Evolutionary conservation across 345 rosid species (phyloP), one percentile per base, ranked within the genome.

Genomic region (Lenwebbia sp.): DNA sequence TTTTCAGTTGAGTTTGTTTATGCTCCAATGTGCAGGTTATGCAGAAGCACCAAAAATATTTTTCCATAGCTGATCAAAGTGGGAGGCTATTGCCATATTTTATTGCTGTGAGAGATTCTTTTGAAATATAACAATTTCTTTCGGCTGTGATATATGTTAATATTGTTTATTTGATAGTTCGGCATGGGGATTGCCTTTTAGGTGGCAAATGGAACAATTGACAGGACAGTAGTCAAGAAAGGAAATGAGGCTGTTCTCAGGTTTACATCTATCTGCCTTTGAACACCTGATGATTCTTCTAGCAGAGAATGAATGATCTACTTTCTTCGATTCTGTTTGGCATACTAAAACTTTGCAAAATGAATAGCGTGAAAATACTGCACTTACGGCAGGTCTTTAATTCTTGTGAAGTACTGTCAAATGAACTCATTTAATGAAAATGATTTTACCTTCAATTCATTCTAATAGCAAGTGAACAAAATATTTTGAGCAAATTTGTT

Each of bases 171-270:
- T 37, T 70, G 81, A 70, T 70, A 37, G 47, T 21, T 7, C 60
- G 55, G 60, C 57, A 52, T 87, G 57, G 51, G 85, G 81, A 54
- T 87, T 91, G 84, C 82, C 86, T 82, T 88, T 87, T 92, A 97
- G 99, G 98, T 97, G 89, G 99, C 98, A 84, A 97, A 97, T 92
- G 99, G 99, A 88, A 89, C 96, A 83, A 93, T 97, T 84, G 90
- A 95, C 85, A 95, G 95, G 91, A 87, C 56, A 26, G 91, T 95
- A 81, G 99, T 97, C 86, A 92, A 90, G 90, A 92, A 95, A 92
- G 99, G 99, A 89, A 97, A 96, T 91, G 99, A 97, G 92, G 99
- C 99, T 87, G 99, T 97, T 62, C 97, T 97, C 91, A 97, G 99
- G 99, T 97, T 89, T 54, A 78, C 82, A 85, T 85, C 78, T 86